These are phyloP conservation scores for Ustilago shanxiensis DNA, from an alignment of 1,284 basidiomycete genomes.

Conservation along the genomic window DNA sequence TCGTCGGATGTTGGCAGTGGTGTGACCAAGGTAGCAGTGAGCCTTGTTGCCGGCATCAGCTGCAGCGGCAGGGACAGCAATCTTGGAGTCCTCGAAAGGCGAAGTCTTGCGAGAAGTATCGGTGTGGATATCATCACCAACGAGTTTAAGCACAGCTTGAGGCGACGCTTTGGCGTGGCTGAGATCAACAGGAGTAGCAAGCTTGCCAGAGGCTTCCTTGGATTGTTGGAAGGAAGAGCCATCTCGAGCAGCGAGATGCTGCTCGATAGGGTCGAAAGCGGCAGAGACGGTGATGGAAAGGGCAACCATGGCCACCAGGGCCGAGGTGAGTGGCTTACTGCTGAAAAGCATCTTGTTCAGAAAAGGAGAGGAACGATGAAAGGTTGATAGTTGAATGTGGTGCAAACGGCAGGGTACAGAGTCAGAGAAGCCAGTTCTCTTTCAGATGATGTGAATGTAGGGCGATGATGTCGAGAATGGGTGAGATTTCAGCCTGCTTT, in stretches of 20 bases:
- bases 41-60: conserved; percentile 12
- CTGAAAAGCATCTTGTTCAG: conserved; percentile 17
- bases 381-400: neutral
- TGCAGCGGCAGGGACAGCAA: conserved; percentile 8
- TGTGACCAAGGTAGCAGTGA: conserved; percentile 32
- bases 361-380: neutral
- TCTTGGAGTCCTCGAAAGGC: neutral
- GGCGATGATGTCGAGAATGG: neutral
- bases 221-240: neutral
- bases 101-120: neutral
- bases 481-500: neutral
- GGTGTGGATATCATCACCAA: conserved; percentile 34
- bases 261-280: conserved; percentile 25
- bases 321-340: conserved; percentile 16
- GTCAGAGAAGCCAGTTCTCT: neutral
- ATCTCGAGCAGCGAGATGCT: conserved; percentile 24
- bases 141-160: conserved; percentile 23
- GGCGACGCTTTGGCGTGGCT: neutral
- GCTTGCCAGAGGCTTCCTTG: conserved; percentile 30
- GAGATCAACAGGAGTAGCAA: conserved; percentile 26
- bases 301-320: conserved; percentile 34
- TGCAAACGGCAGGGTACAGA: neutral
- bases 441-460: neutral
- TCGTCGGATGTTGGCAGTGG: conserved; percentile 23
- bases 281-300: conserved; percentile 31